These are phyloP conservation scores for Dioscorea cayenensis DNA, from an alignment of 116 monocot species.

Conservation along the genomic window DNA sequence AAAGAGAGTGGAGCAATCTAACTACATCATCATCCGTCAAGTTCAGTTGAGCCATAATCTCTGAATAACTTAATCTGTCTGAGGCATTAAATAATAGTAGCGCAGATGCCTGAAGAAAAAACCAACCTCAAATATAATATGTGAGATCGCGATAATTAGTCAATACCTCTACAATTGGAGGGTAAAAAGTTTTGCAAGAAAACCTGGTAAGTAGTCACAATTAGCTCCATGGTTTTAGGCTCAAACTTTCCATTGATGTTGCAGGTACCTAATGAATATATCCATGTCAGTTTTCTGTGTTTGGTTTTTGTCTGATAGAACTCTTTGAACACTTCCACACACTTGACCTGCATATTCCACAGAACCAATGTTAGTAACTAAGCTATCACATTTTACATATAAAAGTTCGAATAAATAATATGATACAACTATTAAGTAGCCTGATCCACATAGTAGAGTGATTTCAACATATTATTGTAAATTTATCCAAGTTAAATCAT, in stretches of 20 bases:
- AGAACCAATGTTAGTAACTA: neutral
- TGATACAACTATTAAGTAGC: neutral
- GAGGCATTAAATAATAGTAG: slow-evolving; percentile 81
- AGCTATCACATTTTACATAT: neutral
- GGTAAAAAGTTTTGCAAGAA: slow-evolving; percentile 1
- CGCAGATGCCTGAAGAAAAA: slow-evolving; percentile 56
- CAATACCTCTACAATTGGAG: neutral
- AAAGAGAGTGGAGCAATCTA: slow-evolving; percentile 95
- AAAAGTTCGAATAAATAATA: neutral
- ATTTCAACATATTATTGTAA: neutral
- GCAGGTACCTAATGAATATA: slow-evolving; percentile 92
- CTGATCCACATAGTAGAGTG: neutral
- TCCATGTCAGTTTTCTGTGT: slow-evolving; percentile 96
- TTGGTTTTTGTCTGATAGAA: slow-evolving; percentile 99
- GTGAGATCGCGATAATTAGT: neutral
- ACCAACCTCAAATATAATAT: neutral
- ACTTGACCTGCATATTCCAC: slow-evolving; percentile 49
- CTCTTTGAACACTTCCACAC: slow-evolving; percentile 95
- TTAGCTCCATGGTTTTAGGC: slow-evolving; percentile 70
- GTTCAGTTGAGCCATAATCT: slow-evolving; percentile 83
- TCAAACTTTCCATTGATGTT: slow-evolving; percentile 94
- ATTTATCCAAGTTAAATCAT: neutral
- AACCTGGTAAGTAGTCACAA: slow-evolving; percentile 97
- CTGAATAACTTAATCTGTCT: slow-evolving; percentile 85
- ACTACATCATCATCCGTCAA: slow-evolving; percentile 90